Evolutionary conservation across 2,329 filamentous ascomycete genomes (phyloP).

Genomic region (Paecilomyces sp.): DNA sequence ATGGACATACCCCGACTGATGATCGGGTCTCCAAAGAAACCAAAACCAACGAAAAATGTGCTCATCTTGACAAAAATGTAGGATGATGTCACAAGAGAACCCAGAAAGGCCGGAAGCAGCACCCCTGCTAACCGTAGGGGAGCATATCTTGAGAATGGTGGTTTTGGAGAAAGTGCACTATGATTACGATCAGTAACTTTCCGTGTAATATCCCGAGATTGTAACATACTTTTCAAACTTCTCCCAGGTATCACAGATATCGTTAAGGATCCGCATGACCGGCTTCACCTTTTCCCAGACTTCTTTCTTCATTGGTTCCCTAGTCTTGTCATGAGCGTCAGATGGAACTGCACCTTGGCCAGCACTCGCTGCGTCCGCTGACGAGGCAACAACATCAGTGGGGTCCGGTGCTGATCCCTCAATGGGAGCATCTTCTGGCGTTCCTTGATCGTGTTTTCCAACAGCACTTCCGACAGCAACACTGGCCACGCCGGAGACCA

Average conservation of each 20-base stretch:
- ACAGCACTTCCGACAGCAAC: conserved; percentile 68
- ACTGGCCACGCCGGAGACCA: conserved; percentile 65
- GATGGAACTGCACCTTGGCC: conserved; percentile 45
- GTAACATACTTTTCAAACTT: conserved; percentile 50
- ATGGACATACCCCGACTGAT: conserved; percentile 54
- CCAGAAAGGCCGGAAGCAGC: conserved; percentile 46
- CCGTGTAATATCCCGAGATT: background rate
- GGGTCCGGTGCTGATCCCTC: conserved; percentile 56
- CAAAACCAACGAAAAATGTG: conserved; percentile 63
- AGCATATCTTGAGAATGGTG: conserved; percentile 51
- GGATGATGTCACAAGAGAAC: conserved; percentile 48
- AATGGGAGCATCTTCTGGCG: conserved; percentile 46
- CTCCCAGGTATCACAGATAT: conserved; percentile 57
- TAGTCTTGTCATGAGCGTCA: conserved; percentile 63
- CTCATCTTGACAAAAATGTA: conserved; percentile 59
- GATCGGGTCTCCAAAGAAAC: conserved; percentile 73
- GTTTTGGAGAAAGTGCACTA: conserved; percentile 55
- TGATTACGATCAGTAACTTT: conserved; percentile 2
- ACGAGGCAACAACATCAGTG: conserved; percentile 47
- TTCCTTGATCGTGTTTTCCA: conserved; percentile 66
- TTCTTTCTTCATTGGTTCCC: conserved; percentile 60
- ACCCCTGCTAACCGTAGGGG: conserved; percentile 50
- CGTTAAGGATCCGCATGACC: conserved; percentile 59
- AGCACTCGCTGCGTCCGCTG: conserved; percentile 48
- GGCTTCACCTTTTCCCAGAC: conserved; percentile 72